Base-by-base conservation (phyloP, 2,329 filamentous ascomycete species). In the Ceratocystis albifundus region DNA sequence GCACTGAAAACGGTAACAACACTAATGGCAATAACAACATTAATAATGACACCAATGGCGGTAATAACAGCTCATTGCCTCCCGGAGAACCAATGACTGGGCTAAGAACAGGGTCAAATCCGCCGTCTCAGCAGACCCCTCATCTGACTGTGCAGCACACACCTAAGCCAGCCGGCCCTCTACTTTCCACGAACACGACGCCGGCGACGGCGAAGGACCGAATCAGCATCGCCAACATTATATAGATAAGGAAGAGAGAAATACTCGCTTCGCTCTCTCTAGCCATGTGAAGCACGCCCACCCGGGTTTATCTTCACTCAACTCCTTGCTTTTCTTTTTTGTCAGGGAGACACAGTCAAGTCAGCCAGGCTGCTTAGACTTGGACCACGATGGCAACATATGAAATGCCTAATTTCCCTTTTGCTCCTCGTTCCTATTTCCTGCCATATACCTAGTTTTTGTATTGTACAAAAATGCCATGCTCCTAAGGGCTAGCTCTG, bases 141-240 rank as follows among this genome's bases (percentile, higher is more conserved):
- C 73, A 4, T 71, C 5, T 59, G 25, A 59, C 28, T 8, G 12
- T 30, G 15, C 53, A 59, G 3, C 55, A 59, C 30, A 59, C 30
- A 17, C 55, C 55, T 8, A 59, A 59, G 55, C 30, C 25, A n/a
- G 28, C 55, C 32, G 64, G 41, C n/a, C 22, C 53, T 20, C 15
- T 41, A 6, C 22, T 25, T n/a, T 32, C 36, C 28, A n/a, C 30
- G 44, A 28, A 20, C 22, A 20, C 15, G 4, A 32, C 46, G 17
- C 30, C 64, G 6, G 46, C 68, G 55, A 70, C 71, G 48, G 70
- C 71, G 36, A 72, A 73, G 41, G 73, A 76, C 64, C 72, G 75
- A n/a, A 69, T 78, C 64, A 78, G 76, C 69, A 78, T 78, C 69
- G 76, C 76, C 10, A 78, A 79, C 61, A 79, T 79, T n/a, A 79